These are phyloP conservation scores for Penicillium brasilianum DNA, from an alignment of 2,329 filamentous ascomycete genomes.

Conservation along the genomic window DNA sequence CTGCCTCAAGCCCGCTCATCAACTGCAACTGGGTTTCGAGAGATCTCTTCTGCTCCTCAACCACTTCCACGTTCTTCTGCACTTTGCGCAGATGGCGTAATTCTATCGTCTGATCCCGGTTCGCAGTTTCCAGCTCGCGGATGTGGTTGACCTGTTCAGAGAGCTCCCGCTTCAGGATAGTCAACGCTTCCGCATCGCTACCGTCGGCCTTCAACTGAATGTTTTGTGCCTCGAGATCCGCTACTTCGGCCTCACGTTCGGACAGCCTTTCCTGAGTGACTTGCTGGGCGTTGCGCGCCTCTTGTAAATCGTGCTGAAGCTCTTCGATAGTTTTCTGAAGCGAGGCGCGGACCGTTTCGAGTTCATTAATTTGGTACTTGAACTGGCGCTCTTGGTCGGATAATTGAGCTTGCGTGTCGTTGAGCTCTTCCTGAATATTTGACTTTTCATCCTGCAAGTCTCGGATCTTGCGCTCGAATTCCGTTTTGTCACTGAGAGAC, in stretches of 20 bases:
- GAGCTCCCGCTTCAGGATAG: constrained; percentile 83
- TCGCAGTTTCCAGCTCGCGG: constrained; percentile 77
- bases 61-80: constrained; percentile 86
- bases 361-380: constrained; percentile 62
- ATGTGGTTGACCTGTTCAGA: constrained; percentile 93
- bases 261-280: constrained; percentile 69
- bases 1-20: constrained; percentile 73
- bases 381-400: constrained; percentile 71
- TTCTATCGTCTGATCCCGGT: constrained; percentile 78
- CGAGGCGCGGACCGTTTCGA: constrained; percentile 64
- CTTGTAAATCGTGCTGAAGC: constrained; percentile 59
- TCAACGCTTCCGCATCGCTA: constrained; percentile 83
- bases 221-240: constrained; percentile 79
- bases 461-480: constrained; percentile 61
- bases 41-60: constrained; percentile 91
- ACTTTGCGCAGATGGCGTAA: constrained; percentile 79
- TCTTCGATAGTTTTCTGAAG: constrained; percentile 61
- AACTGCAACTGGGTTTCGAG: constrained; percentile 78
- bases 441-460: constrained; percentile 71
- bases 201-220: constrained; percentile 83
- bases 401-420: constrained; percentile 78
- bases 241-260: constrained; percentile 72
- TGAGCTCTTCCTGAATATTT: constrained; percentile 76
- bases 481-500: constrained; percentile 59
- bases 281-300: constrained; percentile 61